Evolutionary conservation across 768 basidiomycete genomes (phyloP).

Genomic region (Suillus subalutaceus): DNA sequence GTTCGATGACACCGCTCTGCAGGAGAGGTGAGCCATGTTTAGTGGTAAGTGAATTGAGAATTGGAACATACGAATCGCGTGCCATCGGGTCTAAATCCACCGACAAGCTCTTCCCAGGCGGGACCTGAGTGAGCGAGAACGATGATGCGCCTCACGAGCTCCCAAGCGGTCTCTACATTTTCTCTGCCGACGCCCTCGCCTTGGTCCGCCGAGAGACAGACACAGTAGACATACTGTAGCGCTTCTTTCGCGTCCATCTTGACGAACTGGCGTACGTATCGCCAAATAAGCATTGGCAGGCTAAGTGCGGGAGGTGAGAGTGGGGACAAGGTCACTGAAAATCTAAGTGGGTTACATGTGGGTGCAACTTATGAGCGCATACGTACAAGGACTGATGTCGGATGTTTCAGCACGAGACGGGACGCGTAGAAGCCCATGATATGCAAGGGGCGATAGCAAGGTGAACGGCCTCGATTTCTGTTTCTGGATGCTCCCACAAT

Average conservation of each 20-base stretch:
- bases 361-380: not conserved
- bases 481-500: conserved; percentile 83
- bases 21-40: conserved; percentile 8
- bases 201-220: conserved; percentile 78
- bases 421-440: conserved; percentile 89
- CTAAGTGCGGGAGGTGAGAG: conserved; percentile 72
- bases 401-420: conserved; percentile 81
- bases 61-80: conserved; percentile 74
- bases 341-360: not conserved
- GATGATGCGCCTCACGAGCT: conserved; percentile 76
- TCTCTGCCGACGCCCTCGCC: conserved; percentile 74
- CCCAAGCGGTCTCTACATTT: conserved; percentile 82
- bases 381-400: conserved; percentile 81
- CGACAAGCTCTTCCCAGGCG: conserved; percentile 92
- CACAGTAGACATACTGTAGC: conserved; percentile 90
- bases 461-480: conserved; percentile 93
- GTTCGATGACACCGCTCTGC: conserved; percentile 88
- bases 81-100: conserved; percentile 89
- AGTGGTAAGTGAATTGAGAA: not conserved
- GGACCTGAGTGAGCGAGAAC: conserved; percentile 77
- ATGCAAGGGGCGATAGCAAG: conserved; percentile 87
- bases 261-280: conserved; percentile 90
- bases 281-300: conserved; percentile 85
- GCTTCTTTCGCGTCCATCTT: conserved; percentile 94
- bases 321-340: conserved; percentile 69